Conservation (phyloP, 192 early-diverging fungal genomes). For the Phycomyces nitens region DNA sequence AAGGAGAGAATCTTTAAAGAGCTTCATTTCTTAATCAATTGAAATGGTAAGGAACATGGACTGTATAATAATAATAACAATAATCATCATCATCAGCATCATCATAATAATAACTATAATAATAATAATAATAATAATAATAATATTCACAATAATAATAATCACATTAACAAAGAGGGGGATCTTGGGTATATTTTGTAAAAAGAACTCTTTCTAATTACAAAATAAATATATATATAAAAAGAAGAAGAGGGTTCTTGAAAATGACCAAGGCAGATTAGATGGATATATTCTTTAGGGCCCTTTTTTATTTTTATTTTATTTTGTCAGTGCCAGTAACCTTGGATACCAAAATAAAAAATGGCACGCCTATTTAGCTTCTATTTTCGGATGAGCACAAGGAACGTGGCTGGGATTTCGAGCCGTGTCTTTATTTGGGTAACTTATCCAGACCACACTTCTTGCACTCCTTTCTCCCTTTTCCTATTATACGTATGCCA, state of each 20-base stretch:
- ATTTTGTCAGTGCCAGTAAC: neutral
- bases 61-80: too few species aligned
- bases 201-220: too few species aligned
- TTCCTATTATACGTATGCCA: constrained; percentile 8
- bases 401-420: constrained; percentile 10
- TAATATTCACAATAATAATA: neutral
- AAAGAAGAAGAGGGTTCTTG: too few species aligned
- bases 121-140: neutral
- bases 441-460: neutral
- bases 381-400: neutral
- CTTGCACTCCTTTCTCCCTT: neutral
- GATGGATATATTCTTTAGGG: too few species aligned
- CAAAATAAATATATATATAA: too few species aligned
- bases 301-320: too few species aligned
- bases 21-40: too few species aligned
- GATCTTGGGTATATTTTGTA: neutral
- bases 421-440: constrained; percentile 17
- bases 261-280: too few species aligned
- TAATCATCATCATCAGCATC: neutral
- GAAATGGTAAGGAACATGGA: too few species aligned
- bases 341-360: neutral
- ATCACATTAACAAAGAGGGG: neutral
- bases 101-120: too few species aligned
- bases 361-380: neutral
- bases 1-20: neutral